Conservation (phyloP, 2,329 filamentous ascomycete genomes). For the Epichloe hybrida region DNA sequence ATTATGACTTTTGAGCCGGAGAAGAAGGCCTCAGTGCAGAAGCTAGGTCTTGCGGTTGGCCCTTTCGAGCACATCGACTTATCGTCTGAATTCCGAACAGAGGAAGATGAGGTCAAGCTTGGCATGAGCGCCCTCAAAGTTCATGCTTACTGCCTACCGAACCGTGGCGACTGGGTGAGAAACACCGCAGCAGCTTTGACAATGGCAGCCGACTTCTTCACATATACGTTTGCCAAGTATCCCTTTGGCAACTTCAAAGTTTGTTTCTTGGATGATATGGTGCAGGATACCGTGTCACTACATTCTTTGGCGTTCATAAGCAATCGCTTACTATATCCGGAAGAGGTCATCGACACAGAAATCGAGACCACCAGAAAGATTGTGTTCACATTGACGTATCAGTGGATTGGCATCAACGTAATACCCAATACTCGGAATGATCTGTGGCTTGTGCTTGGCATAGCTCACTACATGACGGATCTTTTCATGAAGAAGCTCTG, state of each 20-base stretch:
- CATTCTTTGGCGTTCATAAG: constrained; percentile 82
- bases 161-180: constrained; percentile 65
- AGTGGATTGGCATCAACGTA: constrained; percentile 92
- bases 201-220: constrained; percentile 80
- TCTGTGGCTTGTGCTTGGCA: constrained; percentile 78
- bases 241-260: constrained; percentile 87
- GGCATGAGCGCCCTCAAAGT: constrained; percentile 80
- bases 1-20: constrained; percentile 73
- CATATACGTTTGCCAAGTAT: constrained; percentile 76
- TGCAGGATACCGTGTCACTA: constrained; percentile 59
- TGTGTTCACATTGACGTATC: constrained; percentile 72
- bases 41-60: constrained; percentile 86
- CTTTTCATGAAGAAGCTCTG: constrained; percentile 81
- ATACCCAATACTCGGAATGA: constrained; percentile 70
- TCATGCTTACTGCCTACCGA: constrained; percentile 81
- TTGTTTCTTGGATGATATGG: constrained; percentile 84
- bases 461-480: constrained; percentile 91
- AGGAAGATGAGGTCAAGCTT: constrained; percentile 83
- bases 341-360: constrained; percentile 74
- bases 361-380: constrained; percentile 69
- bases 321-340: constrained; percentile 69
- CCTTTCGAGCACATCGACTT: constrained; percentile 91
- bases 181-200: constrained; percentile 81
- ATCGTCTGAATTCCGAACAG: constrained; percentile 70
- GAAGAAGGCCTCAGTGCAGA: constrained; percentile 66